Evolutionary conservation across 129 eudicot species (phyloP), one percentile per base, ranked within the genome.

Genomic region (Helianthus tuberosus): DNA sequence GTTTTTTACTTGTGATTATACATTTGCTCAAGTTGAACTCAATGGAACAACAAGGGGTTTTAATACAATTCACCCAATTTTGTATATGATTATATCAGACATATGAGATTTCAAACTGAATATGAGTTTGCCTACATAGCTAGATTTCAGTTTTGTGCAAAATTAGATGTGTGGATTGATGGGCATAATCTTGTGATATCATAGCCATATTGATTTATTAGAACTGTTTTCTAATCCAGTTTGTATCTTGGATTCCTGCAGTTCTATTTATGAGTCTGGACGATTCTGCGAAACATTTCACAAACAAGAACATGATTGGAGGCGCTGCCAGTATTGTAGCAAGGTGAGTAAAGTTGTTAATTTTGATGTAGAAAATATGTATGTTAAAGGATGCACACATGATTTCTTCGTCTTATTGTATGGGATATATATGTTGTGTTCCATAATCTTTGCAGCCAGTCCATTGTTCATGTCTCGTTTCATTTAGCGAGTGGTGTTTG

Each of bases 241-340:
- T 44, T 44, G 71, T 64, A 36, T n/a, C 50, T 39, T 66, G 54
- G 71, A 66, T 75, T 9, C 44, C 32, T 27, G 63, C 66, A 87
- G 93, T 66, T 82, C 82, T 66, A 65, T 82, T 20, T 82, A 76
- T 11, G 83, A 82, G 59, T 68, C 74, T 7, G 89, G 93, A 65
- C 79, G 66, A 51, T 87, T 84, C 76, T 88, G 93, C 48, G 86
- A 79, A 52, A 73, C 81, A 6, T 82, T 84, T 78, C 93, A 88
- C 72, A 79, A 78, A 51, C 43, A 63, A 4, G 77, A 88, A 20
- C 79, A 77, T 48, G 86, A 86, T 57, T 88, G 93, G 89, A 82
- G 82, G 71, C 71, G 80, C 52, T 88, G 93, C 68, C 84, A 80
- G 64, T 79, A 82, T 62, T 88, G 93, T 72, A 82, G 78, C 62